phyloP scores from a whole-genome alignment of 257 asterid species.

The Primulina huaijiensis region DNA sequence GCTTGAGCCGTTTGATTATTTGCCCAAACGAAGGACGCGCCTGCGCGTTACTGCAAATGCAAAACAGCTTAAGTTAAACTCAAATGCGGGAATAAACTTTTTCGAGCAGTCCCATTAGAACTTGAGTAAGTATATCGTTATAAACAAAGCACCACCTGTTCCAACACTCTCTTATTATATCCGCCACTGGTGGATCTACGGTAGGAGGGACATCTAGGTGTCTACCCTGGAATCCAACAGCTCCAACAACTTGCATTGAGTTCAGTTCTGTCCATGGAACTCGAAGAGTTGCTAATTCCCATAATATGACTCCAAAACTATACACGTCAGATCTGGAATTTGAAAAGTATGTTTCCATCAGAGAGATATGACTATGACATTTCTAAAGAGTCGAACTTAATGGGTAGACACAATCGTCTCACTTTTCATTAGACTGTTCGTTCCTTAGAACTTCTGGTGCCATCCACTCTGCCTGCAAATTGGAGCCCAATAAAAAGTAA shows the following conservation, averaged over 20 bases:
- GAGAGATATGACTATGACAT: constrained; percentile 6
- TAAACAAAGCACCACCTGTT: constrained; percentile 46
- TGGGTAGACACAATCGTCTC: constrained; percentile 34
- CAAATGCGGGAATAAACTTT: no score
- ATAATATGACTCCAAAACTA: constrained; percentile 89
- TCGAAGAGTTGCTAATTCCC: constrained; percentile 91
- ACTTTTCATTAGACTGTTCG: constrained; percentile 96
- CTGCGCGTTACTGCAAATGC: constrained; percentile 62
- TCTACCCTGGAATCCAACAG: constrained; percentile 94
- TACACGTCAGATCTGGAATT: constrained; percentile 84
- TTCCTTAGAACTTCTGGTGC: constrained; percentile 96
- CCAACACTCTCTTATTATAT: constrained; percentile 82
- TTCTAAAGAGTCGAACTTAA: constrained; percentile 2
- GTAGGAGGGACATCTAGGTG: constrained; percentile 68
- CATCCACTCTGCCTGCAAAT: constrained; percentile 97
- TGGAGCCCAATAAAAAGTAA: constrained; percentile 20
- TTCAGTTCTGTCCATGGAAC: constrained; percentile 96
- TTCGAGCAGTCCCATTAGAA: constrained; percentile 4
- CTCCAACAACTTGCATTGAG: constrained; percentile 99
- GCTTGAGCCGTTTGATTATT: constrained; percentile 75
- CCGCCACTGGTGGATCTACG: constrained; percentile 74
- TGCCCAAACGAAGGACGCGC: constrained; percentile 86
- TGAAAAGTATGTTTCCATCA: constrained; percentile 9
- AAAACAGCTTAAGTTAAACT: not conserved
- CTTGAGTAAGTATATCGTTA: not conserved